Conservation (phyloP, 306 rosid species). For the Canavalia gladiata region DNA sequence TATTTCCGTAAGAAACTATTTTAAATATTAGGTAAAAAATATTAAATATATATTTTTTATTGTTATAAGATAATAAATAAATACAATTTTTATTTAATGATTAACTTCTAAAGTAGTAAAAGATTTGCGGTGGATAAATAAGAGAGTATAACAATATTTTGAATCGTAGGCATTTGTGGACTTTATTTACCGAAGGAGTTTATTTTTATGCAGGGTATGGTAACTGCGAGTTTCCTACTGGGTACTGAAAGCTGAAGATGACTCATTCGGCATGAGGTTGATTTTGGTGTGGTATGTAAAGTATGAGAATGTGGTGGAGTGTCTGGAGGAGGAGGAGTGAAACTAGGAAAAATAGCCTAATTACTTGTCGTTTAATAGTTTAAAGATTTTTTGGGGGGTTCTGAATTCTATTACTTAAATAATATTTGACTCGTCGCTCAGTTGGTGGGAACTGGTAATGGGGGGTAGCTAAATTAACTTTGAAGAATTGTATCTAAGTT, state of each 20-base stretch:
- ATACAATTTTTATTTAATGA: no score
- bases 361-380: constrained; percentile 36
- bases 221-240: constrained; percentile 78
- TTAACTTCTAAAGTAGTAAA: no score
- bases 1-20: no score
- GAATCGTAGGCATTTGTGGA: not conserved
- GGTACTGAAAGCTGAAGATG: constrained; percentile 56
- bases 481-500: constrained; percentile 38
- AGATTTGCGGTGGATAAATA: no score
- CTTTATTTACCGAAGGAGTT: not conserved
- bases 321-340: not conserved
- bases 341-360: not conserved
- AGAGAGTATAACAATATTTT: no score
- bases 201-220: constrained; percentile 74
- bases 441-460: constrained; percentile 34
- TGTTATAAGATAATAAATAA: no score
- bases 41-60: no score
- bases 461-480: constrained; percentile 42
- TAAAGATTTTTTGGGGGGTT: constrained; percentile 40
- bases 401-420: constrained; percentile 40
- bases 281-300: constrained; percentile 47
- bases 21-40: no score
- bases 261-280: constrained; percentile 11
- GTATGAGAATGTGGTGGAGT: constrained; percentile 3
- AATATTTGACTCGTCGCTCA: constrained; percentile 8